Base-by-base conservation (phyloP, 306 rosid species). In the Prosopis cineraria region DNA sequence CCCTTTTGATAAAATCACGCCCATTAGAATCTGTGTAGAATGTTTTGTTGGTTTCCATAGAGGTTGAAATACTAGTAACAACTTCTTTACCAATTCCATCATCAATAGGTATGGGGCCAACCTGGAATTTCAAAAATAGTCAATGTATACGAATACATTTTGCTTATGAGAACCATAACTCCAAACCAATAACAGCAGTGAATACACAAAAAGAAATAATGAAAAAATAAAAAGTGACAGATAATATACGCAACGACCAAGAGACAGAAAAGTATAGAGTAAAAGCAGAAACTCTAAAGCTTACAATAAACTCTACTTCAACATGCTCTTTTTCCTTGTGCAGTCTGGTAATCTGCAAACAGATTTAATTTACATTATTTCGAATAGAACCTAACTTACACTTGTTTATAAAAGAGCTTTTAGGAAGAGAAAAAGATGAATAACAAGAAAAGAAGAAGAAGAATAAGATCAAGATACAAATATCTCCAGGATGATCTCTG, bases 1-100 rank as follows among this genome's bases (percentile, higher is more conserved):
- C 99, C 90, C 99, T 89, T 90, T 89, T 76, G 88, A 95, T 88
- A 81, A 95, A 95, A 79, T 95, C 99, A 50, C 98, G 97, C 34
- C 99, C 99, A 43, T 91, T 95, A 55, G 99, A 93, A 84, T 95
- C 99, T 22, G 99, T 91, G 74, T 87, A 91, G 84, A 95, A 95
- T 39, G 91, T 87, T 82, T 89, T 95, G 81, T 89, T 91, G 84
- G 85, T 87, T 75, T 83, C 78, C 89, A 93, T 69, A 68, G 80
- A 34, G 50, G 98, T 88, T 62, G 88, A 77, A 59, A 95, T 72
- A 84, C 78, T 95, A 87, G 98, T 91, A 27, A 74, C 75, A 76
- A 93, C 88, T 80, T 95, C 99, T 87, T 93, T 95, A 50, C 99
- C 98, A 27, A 78, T 76, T 82, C 97, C 97, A 80, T 95, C 99